These are phyloP conservation scores for Lachnellula occidentalis DNA, from an alignment of 2,329 filamentous ascomycete species.

Conservation along the genomic window DNA sequence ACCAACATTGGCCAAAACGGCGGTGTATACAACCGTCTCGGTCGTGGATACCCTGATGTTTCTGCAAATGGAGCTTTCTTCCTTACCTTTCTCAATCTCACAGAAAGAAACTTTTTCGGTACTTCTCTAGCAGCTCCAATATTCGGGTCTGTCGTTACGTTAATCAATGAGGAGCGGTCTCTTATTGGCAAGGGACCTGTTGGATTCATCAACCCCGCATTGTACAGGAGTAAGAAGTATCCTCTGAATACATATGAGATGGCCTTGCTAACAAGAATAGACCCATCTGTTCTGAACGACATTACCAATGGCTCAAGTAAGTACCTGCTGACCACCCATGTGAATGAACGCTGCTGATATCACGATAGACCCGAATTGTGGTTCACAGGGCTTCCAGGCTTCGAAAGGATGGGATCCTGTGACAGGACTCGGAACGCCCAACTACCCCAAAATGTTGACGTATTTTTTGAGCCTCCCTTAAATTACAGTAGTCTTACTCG, in stretches of 20 bases:
- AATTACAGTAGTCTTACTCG: neutral
- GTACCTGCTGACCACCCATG: neutral
- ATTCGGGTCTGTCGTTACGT: conserved; percentile 49
- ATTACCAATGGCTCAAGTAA: neutral
- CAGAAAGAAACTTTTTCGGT: conserved; percentile 36
- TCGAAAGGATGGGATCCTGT: conserved; percentile 1
- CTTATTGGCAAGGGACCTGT: conserved; percentile 38
- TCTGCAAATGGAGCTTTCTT: conserved; percentile 53
- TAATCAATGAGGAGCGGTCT: conserved; percentile 56
- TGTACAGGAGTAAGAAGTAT: conserved; percentile 31
- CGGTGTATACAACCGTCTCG: conserved; percentile 28
- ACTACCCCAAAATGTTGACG: neutral
- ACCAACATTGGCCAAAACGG: conserved; percentile 36
- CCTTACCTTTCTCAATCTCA: conserved; percentile 30
- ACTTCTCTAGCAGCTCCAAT: conserved; percentile 49
- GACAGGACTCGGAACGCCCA: conserved; percentile 1
- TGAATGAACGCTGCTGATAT: neutral
- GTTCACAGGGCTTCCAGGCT: neutral
- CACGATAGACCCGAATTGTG: neutral
- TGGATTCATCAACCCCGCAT: conserved; percentile 37
- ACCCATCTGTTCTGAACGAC: neutral
- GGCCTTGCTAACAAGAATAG: neutral
- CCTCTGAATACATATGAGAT: conserved; percentile 27
- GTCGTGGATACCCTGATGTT: conserved; percentile 45
- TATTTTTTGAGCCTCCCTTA: neutral